Percentiles rank a stretch among this genome's conserved stretches.
Conservation (phyloP, 257 asterid species). For the Solanum piurae region DNA sequence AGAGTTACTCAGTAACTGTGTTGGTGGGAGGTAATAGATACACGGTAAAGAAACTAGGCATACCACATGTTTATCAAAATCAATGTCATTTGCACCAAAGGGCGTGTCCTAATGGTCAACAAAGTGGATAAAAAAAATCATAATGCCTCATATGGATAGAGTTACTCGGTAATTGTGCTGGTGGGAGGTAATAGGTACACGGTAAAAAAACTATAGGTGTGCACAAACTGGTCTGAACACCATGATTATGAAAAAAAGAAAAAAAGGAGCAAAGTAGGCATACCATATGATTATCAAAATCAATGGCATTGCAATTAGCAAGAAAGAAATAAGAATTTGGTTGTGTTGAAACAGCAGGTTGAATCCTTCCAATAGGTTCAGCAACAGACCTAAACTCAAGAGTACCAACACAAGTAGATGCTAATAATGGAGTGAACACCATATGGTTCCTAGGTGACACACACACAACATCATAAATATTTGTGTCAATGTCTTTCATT, state of each 20-base stretch:
- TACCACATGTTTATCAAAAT: background rate
- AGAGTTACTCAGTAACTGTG: background rate
- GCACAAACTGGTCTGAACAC: background rate
- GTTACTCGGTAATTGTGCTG: background rate
- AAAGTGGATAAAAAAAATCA: background rate
- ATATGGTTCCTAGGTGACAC: conserved; percentile 95
- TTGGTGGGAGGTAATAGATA: background rate
- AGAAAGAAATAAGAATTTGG: conserved; percentile 89
- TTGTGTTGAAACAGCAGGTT: conserved; percentile 81
- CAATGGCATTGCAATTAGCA: conserved; percentile 64
- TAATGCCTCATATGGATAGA: background rate
- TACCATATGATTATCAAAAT: conserved; percentile 70
- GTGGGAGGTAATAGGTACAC: background rate
- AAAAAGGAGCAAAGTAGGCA: background rate
- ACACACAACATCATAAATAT: conserved; percentile 65
- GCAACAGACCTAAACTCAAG: conserved; percentile 98
- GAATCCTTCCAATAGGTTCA: conserved; percentile 90
- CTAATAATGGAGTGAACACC: conserved; percentile 96
- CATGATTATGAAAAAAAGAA: background rate
- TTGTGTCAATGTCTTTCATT: conserved; percentile 71
- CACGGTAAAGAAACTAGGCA: background rate
- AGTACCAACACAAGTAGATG: conserved; percentile 98
- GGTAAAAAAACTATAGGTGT: background rate
- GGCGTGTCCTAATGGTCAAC: too few relatives aligned
- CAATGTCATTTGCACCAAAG: background rate